Base-by-base conservation (phyloP, 768 basidiomycete genomes). In the Kwoniella sp. region DNA sequence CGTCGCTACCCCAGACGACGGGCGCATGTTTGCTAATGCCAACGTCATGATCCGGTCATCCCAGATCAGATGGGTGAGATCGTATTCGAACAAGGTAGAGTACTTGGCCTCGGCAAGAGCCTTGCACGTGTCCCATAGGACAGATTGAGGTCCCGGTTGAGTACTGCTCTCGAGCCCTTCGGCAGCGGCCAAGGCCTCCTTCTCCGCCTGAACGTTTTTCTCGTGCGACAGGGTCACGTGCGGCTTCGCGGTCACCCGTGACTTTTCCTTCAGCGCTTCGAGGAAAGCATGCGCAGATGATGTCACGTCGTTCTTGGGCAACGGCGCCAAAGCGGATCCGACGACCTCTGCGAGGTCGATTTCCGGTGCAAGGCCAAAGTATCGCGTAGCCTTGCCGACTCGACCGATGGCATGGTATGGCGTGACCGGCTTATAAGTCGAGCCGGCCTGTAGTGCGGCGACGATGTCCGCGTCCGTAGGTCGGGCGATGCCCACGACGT, bases 151-250 rank as follows among this genome's bases (percentile, higher is more conserved):
- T 11, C 59, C 65, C 15, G 39, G 27, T 46, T 39, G 26, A 22
- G 22, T 22, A n/a, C n/a, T n/a, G n/a, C n/a, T n/a, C 26, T 5
- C 31, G 32, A 50, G 45, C 25, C 46, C 46, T 0, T 42, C 37
- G 0, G 41, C 49, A n/a, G 22, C 31, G 5, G 58, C 34, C 32
- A 47, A 33, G 25, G 23, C 36, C 15, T 59, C 59, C 23, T 62
- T 66, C 57, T 76, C 75, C 2, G 27, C 69, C 0, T 37, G 45
- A 2, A 73, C 72, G n/a, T 45, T 65, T 19, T 83, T 83, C 57
- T 72, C 70, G 73, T 99, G 95, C 26, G 85, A 84, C 53, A 98
- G 76, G 1, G 93, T 98, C 50, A 95, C 79, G 74, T 98, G 95
- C 1, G 92, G 89, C 3, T 79, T 75, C 33, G 71, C 59, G 14